Evolutionary conservation across 2,329 filamentous ascomycete genomes (phyloP).

Genomic region (Fusarium beomiforme): DNA sequence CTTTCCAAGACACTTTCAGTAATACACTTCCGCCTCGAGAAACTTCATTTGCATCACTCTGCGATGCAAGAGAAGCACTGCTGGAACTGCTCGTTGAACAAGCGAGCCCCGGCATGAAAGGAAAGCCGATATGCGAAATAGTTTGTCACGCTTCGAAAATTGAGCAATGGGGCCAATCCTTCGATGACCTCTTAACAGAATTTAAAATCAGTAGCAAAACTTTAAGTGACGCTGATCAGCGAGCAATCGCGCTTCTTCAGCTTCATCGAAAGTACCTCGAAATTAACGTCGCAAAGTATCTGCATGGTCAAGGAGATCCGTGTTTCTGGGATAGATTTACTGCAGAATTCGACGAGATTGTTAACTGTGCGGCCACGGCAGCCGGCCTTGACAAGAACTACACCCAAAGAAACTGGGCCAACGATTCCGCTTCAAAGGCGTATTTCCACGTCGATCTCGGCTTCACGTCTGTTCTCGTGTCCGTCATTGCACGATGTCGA

Average conservation of each 20-base stretch:
- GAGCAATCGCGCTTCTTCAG: slow-evolving; percentile 16
- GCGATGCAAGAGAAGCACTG: slow-evolving; percentile 6
- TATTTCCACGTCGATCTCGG: slow-evolving; percentile 27
- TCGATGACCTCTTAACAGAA: not conserved
- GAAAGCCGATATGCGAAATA: not conserved
- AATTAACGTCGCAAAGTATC: slow-evolving; percentile 18
- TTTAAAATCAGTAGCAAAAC: not conserved
- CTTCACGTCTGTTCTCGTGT: slow-evolving; percentile 8
- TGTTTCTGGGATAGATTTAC: slow-evolving; percentile 30
- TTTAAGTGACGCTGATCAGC: not conserved
- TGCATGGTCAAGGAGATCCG: slow-evolving; percentile 9
- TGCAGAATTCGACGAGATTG: not conserved
- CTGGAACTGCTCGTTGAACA: slow-evolving; percentile 21
- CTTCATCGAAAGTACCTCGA: slow-evolving; percentile 16
- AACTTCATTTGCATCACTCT: not conserved
- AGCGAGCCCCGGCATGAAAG: slow-evolving; percentile 12
- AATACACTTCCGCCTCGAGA: not conserved
- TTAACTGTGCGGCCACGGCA: not conserved
- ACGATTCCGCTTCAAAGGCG: not conserved
- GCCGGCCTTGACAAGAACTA: not conserved
- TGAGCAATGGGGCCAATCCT: slow-evolving; percentile 1
- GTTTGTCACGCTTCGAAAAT: slow-evolving; percentile 1
- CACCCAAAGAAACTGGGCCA: not conserved
- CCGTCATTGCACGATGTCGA: slow-evolving; percentile 19
- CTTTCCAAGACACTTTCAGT: not conserved